Conservation (phyloP, 2,329 filamentous ascomycete genomes). For the Trichoderma oligosporum region DNA sequence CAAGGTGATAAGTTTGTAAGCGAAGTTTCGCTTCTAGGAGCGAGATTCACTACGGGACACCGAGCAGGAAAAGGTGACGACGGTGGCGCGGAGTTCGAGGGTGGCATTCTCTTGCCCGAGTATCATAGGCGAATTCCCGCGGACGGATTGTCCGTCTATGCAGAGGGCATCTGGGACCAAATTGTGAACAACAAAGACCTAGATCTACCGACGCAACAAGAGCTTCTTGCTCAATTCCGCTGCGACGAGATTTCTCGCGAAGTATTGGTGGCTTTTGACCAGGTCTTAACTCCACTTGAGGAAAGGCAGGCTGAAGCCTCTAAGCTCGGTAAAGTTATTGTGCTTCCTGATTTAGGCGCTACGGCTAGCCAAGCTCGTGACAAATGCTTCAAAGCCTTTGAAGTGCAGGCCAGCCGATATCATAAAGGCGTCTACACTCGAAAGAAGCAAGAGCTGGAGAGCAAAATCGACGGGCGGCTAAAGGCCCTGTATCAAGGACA, state of each 20-base stretch:
- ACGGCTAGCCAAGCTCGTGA: conserved; percentile 68
- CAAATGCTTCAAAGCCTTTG: conserved; percentile 77
- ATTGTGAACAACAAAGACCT: conserved; percentile 99
- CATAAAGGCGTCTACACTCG: conserved; percentile 91
- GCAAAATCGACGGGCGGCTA: conserved; percentile 81
- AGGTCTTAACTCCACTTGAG: conserved; percentile 76
- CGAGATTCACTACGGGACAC: conserved; percentile 78
- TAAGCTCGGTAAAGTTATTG: conserved; percentile 66
- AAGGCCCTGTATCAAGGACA: conserved; percentile 89
- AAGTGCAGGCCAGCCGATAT: conserved; percentile 85
- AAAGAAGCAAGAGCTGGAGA: conserved; percentile 79
- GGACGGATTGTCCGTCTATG: conserved; percentile 93
- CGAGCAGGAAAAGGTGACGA: conserved; percentile 62
- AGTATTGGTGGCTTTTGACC: conserved; percentile 79
- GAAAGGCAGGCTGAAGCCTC: conserved; percentile 74
- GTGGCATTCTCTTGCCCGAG: conserved; percentile 83
- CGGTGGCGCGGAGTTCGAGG: conserved; percentile 68
- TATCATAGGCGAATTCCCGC: conserved; percentile 95
- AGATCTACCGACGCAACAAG: conserved; percentile 93
- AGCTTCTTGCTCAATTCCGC: conserved; percentile 91
- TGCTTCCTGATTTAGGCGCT: conserved; percentile 71
- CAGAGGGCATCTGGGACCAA: conserved; percentile 94
- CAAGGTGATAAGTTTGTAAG: conserved; percentile 85
- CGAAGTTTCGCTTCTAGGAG: conserved; percentile 75
- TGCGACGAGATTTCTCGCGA: conserved; percentile 96